A percentile compares a stretch with the other conserved stretches of the same genome.
These are phyloP conservation scores for Aspergillus biplanus DNA, from an alignment of 495 filamentous ascomycete genomes.

Conservation along the genomic window DNA sequence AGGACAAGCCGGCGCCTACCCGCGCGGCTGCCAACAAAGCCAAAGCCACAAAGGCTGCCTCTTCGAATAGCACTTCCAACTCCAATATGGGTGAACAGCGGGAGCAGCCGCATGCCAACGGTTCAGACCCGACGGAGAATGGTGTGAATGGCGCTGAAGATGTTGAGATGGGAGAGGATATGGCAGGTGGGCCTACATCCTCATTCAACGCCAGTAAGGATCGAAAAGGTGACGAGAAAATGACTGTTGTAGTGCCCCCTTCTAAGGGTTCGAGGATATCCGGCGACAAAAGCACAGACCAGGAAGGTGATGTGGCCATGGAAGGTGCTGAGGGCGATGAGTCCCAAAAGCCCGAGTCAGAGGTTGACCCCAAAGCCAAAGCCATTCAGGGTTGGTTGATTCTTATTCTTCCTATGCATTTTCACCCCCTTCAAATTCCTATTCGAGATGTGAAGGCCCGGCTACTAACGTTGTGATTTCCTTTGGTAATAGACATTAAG, in stretches of 20 bases:
- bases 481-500: conserved; percentile 73
- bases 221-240: conserved; percentile 78
- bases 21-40: conserved; percentile 53
- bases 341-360: conserved; percentile 53
- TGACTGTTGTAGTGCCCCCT: conserved; percentile 85
- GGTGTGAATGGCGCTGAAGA: conserved; percentile 76
- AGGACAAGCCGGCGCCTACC: conserved; percentile 51
- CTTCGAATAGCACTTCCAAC: conserved; percentile 49
- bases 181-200: conserved; percentile 59
- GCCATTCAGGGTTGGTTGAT: conserved; percentile 60
- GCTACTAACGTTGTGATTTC: conserved; percentile 11
- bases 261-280: conserved; percentile 71
- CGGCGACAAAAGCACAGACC: conserved; percentile 58
- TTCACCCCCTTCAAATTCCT: not conserved
- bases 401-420: conserved; percentile 11
- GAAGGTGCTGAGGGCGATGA: conserved; percentile 62
- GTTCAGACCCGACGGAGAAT: conserved; percentile 73
- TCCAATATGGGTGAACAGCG: conserved; percentile 50
- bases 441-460: not conserved
- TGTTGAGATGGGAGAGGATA: conserved; percentile 81
- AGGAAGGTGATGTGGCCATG: conserved; percentile 78
- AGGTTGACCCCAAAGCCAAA: conserved; percentile 63
- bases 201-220: conserved; percentile 61
- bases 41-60: conserved; percentile 55
- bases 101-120: conserved; percentile 73